Evolutionary conservation across 805 yeast genomes (phyloP).

Genomic region (Yamadazyma sp.): DNA sequence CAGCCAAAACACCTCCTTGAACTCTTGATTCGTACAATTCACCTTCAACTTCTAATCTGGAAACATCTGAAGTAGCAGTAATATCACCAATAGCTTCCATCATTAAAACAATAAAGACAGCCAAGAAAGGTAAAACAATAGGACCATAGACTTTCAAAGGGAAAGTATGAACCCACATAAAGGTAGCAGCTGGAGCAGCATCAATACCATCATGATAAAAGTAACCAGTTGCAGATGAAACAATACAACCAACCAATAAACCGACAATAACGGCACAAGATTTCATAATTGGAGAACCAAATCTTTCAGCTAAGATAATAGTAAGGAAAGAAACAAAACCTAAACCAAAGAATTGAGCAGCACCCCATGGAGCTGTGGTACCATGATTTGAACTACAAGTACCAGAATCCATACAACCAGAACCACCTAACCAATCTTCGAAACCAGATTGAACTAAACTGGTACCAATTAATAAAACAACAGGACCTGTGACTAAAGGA

Average conservation of each 20-base stretch:
- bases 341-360: slow-evolving; percentile 81
- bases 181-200: slow-evolving; percentile 77
- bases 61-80: slow-evolving; percentile 91
- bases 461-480: slow-evolving; percentile 80
- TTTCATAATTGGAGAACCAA: slow-evolving; percentile 93
- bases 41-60: slow-evolving; percentile 82
- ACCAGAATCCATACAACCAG: slow-evolving; percentile 52
- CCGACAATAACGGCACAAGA: slow-evolving; percentile 91
- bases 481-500: slow-evolving; percentile 91
- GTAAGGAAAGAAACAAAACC: slow-evolving; percentile 79
- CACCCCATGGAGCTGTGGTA: slow-evolving; percentile 65
- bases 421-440: slow-evolving; percentile 85
- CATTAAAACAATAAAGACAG: slow-evolving; percentile 76
- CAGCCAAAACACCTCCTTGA: slow-evolving; percentile 91
- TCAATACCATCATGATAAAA: slow-evolving; percentile 55
- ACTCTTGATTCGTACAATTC: slow-evolving; percentile 75
- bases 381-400: slow-evolving; percentile 23
- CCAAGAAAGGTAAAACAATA: slow-evolving; percentile 78
- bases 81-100: slow-evolving; percentile 96
- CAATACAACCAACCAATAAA: slow-evolving; percentile 81
- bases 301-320: slow-evolving; percentile 74
- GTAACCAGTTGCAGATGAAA: slow-evolving; percentile 88
- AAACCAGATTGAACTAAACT: slow-evolving; percentile 69
- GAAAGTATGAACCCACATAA: slow-evolving; percentile 87
- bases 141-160: slow-evolving; percentile 77